These are phyloP conservation scores for Talaromyces islandicus DNA, from an alignment of 2,329 filamentous ascomycete species.

Conservation along the genomic window DNA sequence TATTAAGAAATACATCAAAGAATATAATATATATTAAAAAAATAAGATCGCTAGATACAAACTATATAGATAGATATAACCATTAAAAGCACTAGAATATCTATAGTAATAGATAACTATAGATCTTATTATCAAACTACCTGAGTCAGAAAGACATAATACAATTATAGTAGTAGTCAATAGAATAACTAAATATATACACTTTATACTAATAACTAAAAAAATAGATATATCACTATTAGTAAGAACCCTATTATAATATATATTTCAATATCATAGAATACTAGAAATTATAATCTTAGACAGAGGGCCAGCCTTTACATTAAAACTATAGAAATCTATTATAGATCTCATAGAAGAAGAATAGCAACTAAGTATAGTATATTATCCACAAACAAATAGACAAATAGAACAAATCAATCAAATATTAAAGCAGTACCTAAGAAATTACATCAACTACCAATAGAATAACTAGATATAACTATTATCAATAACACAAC, in stretches of 20 bases:
- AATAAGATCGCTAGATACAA: neutral
- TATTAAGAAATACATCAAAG: neutral
- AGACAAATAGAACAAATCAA: too few relatives aligned
- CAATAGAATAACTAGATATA: neutral
- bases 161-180: too few relatives aligned
- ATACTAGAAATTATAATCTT: too few relatives aligned
- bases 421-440: too few relatives aligned
- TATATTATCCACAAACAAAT: neutral
- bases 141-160: too few relatives aligned
- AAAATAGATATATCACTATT: too few relatives aligned
- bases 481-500: neutral
- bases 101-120: neutral
- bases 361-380: neutral
- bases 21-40: neutral
- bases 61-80: neutral
- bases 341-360: neutral
- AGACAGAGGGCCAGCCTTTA: too few relatives aligned
- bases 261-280: too few relatives aligned
- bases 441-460: neutral
- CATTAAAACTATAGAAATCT: neutral
- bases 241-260: too few relatives aligned
- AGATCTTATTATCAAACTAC: too few relatives aligned
- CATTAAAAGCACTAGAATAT: neutral
- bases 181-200: too few relatives aligned
- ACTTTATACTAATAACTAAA: too few relatives aligned